Base-by-base conservation (phyloP, 352 stramenopile species). In the Globisporangium mamillatum region DNA sequence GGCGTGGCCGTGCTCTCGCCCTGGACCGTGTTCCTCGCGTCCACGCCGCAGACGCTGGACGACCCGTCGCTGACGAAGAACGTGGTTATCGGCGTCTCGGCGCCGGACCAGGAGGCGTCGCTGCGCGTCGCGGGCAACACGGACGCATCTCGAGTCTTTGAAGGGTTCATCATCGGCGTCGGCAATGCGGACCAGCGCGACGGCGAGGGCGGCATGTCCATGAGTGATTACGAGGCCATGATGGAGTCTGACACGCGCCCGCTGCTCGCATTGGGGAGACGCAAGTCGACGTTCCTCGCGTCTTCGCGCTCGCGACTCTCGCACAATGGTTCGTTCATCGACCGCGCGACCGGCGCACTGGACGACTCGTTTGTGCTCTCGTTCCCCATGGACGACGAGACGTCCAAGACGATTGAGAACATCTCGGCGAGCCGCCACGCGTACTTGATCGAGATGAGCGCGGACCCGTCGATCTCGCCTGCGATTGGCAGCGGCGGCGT, bases 371-470 rank as follows among this genome's bases (percentile, higher is more conserved):
- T 93, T 25, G 82, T 93, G 61, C 70, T 93, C 16, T 92, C 82
- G n/a, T 89, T 93, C 36, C 86, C 86, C 1, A 79, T 92, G 65
- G 79, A 90, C 67, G 77, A 90, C 53, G 84, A 90, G 57, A 79
- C 77, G 27, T 86, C 75, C 32, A 84, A 79, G 67, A 80, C 77
- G 20, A 68, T 89, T 25, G 80, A 90, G 38, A 71, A 80, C n/a
- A 63, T 81, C 0, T 76, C 69, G 12, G 79, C 76, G 57, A 89
- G 78, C 1, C 84, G 80, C 54, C 77, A 89, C 24, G 86, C 82
- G n/a, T 93, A 92, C 61, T 55, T 93, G 71, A 91, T 93, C 58
- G 86, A 93, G 66, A 91, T 93, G 81, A 89, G 69, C 41, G 70
- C 71, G 22, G 84, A 90, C 63, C 79, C 82, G 24, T 78, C 74